Evolutionary conservation across 371 early-diverging fungal species (phyloP), one percentile per base, ranked within the genome.

Genomic region (Umbelopsis sp.): DNA sequence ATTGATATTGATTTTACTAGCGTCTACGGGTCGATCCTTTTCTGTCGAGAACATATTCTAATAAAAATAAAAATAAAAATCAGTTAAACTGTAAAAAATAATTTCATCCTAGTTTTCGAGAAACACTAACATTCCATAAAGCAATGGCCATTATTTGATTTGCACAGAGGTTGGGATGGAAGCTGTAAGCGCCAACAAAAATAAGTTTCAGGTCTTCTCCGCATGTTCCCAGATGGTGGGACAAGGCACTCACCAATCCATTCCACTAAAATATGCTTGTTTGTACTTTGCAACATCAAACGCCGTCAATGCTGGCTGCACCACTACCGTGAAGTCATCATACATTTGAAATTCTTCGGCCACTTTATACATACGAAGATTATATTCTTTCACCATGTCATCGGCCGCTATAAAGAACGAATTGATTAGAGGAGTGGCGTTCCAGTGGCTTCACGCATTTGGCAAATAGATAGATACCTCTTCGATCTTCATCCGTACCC

Each of bases 121-220:
- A 32, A 14, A 22, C 14, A 63, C 86, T 73, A 74, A 86, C 87
- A 75, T 90, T 89, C 90, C 89, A 89, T 38, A 87, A 70, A 9
- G 83, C 76, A 14, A 80, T 79, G 12, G 89, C 87, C 88, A 91
- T 85, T 29, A 88, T 69, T 67, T 86, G 86, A 70, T 91, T 89
- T 20, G 88, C 88, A 44, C 84, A 82, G 50, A 73, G 76, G 65
- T 87, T 83, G 11, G 91, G 91, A 74, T 91, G 91, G 74, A 91
- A 90, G 72, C 91, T 87, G 66, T 50, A 65, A 48, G 22, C 32
- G 63, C n/a, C 63, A 38, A 44, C 63, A 65, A 45, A 48, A 18
- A 63, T 68, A 18, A 35, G 35, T 63, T 38, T 51, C 29, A 32
- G 32, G 50, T 10, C 67, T 20, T 32, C 50, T 66, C 37, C 22